Conservation (phyloP, 345 rosid genomes). For the Acer yangbiense region DNA sequence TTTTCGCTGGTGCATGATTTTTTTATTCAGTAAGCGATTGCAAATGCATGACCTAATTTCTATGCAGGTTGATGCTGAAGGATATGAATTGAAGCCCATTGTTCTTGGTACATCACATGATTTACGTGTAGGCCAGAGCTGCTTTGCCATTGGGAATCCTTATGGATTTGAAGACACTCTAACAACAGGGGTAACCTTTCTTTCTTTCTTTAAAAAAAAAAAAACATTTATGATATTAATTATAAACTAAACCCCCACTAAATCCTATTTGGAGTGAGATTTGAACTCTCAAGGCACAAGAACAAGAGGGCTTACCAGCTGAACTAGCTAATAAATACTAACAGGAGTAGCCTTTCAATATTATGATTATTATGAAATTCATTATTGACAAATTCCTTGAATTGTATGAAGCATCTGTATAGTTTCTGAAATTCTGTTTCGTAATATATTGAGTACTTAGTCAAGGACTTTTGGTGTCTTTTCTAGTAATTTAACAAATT, state of each 20-base stretch:
- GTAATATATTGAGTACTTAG: background rate
- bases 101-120: conserved; percentile 68
- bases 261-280: no score
- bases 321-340: no score
- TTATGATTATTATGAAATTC: background rate
- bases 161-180: conserved; percentile 89
- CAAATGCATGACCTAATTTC: conserved; percentile 6
- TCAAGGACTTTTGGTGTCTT: background rate
- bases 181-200: conserved; percentile 78
- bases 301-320: no score
- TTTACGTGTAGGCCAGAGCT: conserved; percentile 82
- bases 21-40: background rate
- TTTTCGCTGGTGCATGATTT: background rate
- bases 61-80: conserved; percentile 66
- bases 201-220: background rate
- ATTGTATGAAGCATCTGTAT: background rate
- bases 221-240: no score
- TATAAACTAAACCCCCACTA: no score
- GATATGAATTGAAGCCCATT: conserved; percentile 66
- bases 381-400: background rate
- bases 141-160: conserved; percentile 89
- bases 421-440: background rate
- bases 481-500: background rate
- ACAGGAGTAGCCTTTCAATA: conserved; percentile 60
- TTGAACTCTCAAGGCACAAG: no score